Evolutionary conservation across 305 asterid genomes (phyloP), one percentile per base, ranked within the genome.

Genomic region (Plantago coronopus): DNA sequence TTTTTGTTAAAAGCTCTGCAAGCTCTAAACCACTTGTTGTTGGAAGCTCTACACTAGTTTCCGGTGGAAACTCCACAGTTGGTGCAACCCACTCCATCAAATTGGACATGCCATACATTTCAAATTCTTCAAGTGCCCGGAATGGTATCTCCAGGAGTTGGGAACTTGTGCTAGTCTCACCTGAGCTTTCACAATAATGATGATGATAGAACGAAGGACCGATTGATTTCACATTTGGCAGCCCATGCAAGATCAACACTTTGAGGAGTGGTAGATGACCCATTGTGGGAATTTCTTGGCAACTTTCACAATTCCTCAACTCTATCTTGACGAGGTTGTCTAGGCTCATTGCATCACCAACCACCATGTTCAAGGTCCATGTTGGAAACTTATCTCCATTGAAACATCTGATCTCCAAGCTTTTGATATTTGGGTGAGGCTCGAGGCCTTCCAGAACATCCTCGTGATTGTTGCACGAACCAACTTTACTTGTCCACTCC

Each of bases 241-340:
- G 5, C 1, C 11, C 13, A 0, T 29, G 0, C 34, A 81, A 13
- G 37, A 14, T 15, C 1, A 80, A 73, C 37, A 10, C 16, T 53
- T 55, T 67, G 27, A 80, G 77, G 57, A 21, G 18, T 29, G 76
- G 74, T 12, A 81, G 74, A 22, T 68, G 80, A 19, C 87, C 78
- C 34, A 76, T 49, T 16, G 20, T 60, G 13, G 79, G 82, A 40
- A 78, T 62, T 38, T 76, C 62, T 22, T 50, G 58, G 29, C 64
- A 66, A 3, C 29, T 48, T 7, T 7, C 17, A 59, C 79, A 78
- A 40, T 37, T 11, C 2, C 0, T 0, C 13, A 76, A 15, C 15
- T 16, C 7, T 6, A 72, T 7, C 16, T 20, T 34, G 11, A 40
- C 25, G 2, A 63, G 20, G 11, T 51, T 51, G 37, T 49, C 21